These are phyloP conservation scores for Gracilariopsis chorda DNA, from an alignment of 23 red algal genomes.

Conservation along the genomic window DNA sequence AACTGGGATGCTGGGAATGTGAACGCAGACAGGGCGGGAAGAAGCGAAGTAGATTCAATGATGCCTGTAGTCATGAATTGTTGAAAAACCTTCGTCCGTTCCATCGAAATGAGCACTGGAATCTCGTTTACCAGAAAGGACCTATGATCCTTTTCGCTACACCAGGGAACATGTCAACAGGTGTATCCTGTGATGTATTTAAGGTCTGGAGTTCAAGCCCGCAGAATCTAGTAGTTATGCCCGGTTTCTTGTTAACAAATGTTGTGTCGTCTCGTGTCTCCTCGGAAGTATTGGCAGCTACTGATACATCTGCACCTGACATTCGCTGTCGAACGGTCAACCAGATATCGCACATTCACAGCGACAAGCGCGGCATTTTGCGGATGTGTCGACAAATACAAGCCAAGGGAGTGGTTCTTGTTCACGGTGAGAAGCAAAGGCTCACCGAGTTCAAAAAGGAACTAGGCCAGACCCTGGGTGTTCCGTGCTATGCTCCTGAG, in stretches of 20 bases:
- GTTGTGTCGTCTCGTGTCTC: neutral
- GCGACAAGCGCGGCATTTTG: conserved; percentile 57
- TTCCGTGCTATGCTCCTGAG: conserved; percentile 33
- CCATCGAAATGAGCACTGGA: conserved; percentile 53
- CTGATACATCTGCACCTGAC: neutral
- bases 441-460: conserved; percentile 36
- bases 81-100: conserved; percentile 39
- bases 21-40: neutral
- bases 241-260: conserved; percentile 38
- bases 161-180: conserved; percentile 58
- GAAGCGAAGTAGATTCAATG: neutral
- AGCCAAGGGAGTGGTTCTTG: conserved; percentile 40
- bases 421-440: conserved; percentile 59
- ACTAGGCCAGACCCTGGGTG: neutral
- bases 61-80: neutral
- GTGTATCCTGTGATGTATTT: conserved; percentile 71
- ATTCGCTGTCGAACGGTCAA: conserved; percentile 53
- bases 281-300: neutral
- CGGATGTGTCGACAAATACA: conserved; percentile 36
- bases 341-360: conserved; percentile 33
- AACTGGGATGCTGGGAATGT: neutral
- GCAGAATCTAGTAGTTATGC: conserved; percentile 57
- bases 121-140: conserved; percentile 12
- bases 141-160: conserved; percentile 72
- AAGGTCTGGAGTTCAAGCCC: neutral